A percentile compares a stretch with the other conserved stretches of the same genome.
phyloP scores from a whole-genome alignment of 1,139 yeast species.

The Yamadazyma trypodendri region DNA sequence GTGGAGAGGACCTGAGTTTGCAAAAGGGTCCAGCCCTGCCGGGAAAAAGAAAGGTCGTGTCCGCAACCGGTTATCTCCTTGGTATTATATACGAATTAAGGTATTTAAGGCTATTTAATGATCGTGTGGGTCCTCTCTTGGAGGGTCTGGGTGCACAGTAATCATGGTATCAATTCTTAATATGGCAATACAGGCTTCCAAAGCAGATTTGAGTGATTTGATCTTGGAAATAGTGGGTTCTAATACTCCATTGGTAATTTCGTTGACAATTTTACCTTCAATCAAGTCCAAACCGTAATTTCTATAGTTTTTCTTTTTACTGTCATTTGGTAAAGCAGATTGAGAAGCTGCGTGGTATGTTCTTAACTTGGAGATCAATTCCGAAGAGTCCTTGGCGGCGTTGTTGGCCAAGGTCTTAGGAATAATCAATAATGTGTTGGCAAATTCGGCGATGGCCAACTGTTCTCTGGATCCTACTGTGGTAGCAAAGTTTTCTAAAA shows the following conservation, averaged over 20 bases:
- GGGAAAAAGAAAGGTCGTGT: conserved; percentile 1
- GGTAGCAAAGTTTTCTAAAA: conserved; percentile 95
- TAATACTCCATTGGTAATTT: conserved; percentile 77
- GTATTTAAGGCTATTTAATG: no score
- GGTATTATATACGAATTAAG: not conserved
- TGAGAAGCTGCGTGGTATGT: conserved; percentile 97
- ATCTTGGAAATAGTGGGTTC: conserved; percentile 95
- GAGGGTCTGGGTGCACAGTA: conserved; percentile 94
- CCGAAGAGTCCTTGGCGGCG: conserved; percentile 97
- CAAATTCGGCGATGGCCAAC: conserved; percentile 96
- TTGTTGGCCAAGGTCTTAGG: conserved; percentile 97
- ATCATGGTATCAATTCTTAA: conserved; percentile 98
- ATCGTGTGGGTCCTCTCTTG: conserved; percentile 83
- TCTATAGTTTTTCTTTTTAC: conserved; percentile 79
- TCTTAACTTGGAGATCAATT: conserved; percentile 89
- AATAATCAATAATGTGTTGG: conserved; percentile 81
- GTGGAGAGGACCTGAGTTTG: no score
- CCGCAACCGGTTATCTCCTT: no score
- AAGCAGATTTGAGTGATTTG: conserved; percentile 89
- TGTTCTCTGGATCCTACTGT: conserved; percentile 98
- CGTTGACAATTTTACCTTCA: conserved; percentile 89
- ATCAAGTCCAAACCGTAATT: conserved; percentile 91
- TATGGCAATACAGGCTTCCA: conserved; percentile 97
- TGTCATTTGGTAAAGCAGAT: conserved; percentile 75
- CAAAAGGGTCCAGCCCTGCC: not conserved